Percentiles rank a stretch among this genome's conserved stretches.
Evolutionary conservation across 495 filamentous ascomycete species (phyloP).

Genomic region (Elasticomyces elasticus): DNA sequence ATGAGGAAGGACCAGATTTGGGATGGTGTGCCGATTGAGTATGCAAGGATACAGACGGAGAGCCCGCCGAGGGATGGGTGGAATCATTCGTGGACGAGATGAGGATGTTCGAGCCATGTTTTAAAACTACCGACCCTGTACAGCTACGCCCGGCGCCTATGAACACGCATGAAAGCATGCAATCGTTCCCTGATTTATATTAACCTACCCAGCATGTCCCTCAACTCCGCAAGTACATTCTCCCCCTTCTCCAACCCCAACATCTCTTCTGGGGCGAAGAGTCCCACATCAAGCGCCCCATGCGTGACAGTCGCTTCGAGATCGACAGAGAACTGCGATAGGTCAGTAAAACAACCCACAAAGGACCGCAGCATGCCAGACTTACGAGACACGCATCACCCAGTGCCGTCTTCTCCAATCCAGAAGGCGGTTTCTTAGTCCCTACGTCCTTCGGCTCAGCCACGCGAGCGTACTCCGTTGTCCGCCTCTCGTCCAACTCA

Average conservation of each 20-base stretch:
- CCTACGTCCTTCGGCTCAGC: slow-evolving; percentile 2
- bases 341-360: slow-evolving; percentile 10
- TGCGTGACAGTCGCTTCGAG: slow-evolving; percentile 41
- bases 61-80: slow-evolving; percentile 60
- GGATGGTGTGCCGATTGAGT: slow-evolving; percentile 70
- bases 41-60: slow-evolving; percentile 73
- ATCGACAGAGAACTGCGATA: slow-evolving; percentile 42
- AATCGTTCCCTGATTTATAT: neutral
- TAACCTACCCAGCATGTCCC: slow-evolving; percentile 1
- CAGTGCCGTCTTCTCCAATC: slow-evolving; percentile 19
- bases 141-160: neutral
- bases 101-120: no score
- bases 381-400: slow-evolving; percentile 31
- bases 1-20: slow-evolving; percentile 79
- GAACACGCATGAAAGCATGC: neutral
- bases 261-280: slow-evolving; percentile 39
- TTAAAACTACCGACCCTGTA: neutral
- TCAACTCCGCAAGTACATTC: slow-evolving; percentile 23
- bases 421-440: slow-evolving; percentile 12
- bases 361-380: neutral
- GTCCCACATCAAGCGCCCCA: slow-evolving; percentile 42
- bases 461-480: neutral
- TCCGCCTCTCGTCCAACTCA: neutral
- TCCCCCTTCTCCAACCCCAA: slow-evolving; percentile 27
- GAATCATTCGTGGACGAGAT: slow-evolving; percentile 62